Evolutionary conservation across 768 basidiomycete species (phyloP).

Genomic region (Crassisporium funariophilum): DNA sequence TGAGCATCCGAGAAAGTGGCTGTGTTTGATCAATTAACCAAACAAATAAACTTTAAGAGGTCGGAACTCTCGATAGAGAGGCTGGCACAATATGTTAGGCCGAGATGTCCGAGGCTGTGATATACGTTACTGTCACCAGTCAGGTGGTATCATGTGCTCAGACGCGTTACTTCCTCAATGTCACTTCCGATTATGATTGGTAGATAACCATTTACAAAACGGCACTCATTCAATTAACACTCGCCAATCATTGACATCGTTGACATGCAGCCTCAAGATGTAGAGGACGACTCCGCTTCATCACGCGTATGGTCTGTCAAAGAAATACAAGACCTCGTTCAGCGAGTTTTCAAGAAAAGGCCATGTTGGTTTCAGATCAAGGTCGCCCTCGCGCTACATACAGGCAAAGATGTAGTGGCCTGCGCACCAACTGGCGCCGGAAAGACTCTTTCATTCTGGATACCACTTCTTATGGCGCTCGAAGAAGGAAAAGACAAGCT

Average conservation of each 20-base stretch:
- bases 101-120: no score
- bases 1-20: neutral
- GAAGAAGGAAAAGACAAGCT: constrained; percentile 11
- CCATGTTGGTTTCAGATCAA: constrained; percentile 5
- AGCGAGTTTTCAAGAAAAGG: constrained; percentile 14
- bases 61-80: neutral
- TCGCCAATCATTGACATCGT: no score
- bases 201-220: no score
- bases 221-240: no score
- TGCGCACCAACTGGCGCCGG: neutral
- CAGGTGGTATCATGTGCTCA: no score
- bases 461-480: constrained; percentile 15
- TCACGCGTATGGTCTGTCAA: neutral
- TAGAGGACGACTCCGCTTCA: neutral
- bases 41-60: constrained; percentile 2
- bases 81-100: neutral
- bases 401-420: constrained; percentile 2
- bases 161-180: no score
- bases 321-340: constrained; percentile 3
- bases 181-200: no score
- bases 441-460: no score
- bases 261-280: no score
- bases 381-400: constrained; percentile 1
- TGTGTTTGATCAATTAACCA: neutral
- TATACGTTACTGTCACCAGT: no score